phyloP scores from a whole-genome alignment of 371 early-diverging fungal species.

The Dinochytrium kinnereticum region DNA sequence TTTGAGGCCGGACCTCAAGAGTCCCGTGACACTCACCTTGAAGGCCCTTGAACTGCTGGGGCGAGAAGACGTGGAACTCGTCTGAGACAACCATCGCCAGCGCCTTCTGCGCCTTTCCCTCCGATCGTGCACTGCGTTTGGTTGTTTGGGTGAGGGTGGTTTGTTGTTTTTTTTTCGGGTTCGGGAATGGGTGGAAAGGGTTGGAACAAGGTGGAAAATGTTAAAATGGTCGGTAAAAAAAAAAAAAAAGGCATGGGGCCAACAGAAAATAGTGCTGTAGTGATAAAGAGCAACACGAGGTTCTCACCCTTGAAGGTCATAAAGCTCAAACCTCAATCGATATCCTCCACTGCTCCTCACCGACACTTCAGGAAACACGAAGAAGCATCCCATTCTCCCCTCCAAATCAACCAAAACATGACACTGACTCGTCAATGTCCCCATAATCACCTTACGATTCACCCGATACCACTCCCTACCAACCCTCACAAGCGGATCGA shows the following conservation, averaged over 20 bases:
- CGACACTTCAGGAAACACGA: constrained; percentile 39
- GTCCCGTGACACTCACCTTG: too few species aligned
- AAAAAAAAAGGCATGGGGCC: not conserved
- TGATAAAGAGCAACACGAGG: not conserved
- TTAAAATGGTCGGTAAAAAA: not conserved
- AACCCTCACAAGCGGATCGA: not conserved
- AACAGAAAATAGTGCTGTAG: not conserved
- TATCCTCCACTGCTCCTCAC: constrained; percentile 38
- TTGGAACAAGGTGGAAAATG: not conserved
- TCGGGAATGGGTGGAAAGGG: not conserved
- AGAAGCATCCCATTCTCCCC: constrained; percentile 33
- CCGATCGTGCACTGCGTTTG: too few species aligned
- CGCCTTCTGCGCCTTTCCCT: too few species aligned
- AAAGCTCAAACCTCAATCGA: constrained; percentile 37
- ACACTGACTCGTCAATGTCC: constrained; percentile 35
- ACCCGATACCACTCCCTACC: not conserved
- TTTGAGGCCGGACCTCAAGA: too few species aligned
- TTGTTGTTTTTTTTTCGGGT: not conserved
- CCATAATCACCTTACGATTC: constrained; percentile 31
- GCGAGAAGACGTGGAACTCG: constrained; percentile 1
- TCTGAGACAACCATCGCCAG: constrained; percentile 1
- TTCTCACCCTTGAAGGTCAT: constrained; percentile 20
- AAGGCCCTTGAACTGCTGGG: constrained; percentile 3
- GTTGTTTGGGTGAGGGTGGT: not conserved
- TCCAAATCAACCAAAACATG: constrained; percentile 29